Conservation (phyloP, 2,329 filamentous ascomycete genomes). For the Orbilia quercus region DNA sequence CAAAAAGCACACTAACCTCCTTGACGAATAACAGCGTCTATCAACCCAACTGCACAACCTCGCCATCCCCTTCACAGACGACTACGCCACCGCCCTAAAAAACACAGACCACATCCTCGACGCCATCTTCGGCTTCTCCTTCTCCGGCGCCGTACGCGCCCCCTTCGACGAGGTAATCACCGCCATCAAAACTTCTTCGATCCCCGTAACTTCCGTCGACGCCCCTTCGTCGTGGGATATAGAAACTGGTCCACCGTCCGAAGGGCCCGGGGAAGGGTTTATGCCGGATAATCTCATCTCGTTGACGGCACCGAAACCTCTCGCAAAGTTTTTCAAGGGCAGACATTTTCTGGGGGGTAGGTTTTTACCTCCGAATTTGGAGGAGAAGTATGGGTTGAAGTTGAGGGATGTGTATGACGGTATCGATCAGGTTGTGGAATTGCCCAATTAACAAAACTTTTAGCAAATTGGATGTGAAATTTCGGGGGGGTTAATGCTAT, state of each 20-base stretch:
- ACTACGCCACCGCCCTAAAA: conserved; percentile 76
- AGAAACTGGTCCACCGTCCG: conserved; percentile 79
- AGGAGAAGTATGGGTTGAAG: conserved; percentile 86
- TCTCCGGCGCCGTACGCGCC: conserved; percentile 89
- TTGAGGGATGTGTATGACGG: conserved; percentile 64
- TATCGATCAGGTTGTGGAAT: conserved; percentile 43
- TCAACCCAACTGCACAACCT: conserved; percentile 86
- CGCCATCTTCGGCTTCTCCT: conserved; percentile 95
- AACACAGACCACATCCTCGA: conserved; percentile 85
- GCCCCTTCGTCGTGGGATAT: conserved; percentile 96
- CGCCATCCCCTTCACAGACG: conserved; percentile 81
- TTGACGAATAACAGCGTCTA: conserved; percentile 72
- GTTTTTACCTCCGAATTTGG: conserved; percentile 81
- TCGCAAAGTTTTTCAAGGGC: conserved; percentile 84
- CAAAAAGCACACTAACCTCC: neutral
- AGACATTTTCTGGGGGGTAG: conserved; percentile 91
- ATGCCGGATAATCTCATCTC: conserved; percentile 84
- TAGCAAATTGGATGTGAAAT: too few relatives aligned
- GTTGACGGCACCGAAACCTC: conserved; percentile 90
- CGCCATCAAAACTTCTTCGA: conserved; percentile 75
- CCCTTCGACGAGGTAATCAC: conserved; percentile 86
- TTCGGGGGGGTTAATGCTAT: too few relatives aligned
- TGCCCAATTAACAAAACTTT: conserved; percentile 22
- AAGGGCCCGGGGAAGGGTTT: conserved; percentile 81
- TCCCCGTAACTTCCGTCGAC: conserved; percentile 89